Conservation (phyloP, 208 protist genomes). For the Leishmania turanica region DNA sequence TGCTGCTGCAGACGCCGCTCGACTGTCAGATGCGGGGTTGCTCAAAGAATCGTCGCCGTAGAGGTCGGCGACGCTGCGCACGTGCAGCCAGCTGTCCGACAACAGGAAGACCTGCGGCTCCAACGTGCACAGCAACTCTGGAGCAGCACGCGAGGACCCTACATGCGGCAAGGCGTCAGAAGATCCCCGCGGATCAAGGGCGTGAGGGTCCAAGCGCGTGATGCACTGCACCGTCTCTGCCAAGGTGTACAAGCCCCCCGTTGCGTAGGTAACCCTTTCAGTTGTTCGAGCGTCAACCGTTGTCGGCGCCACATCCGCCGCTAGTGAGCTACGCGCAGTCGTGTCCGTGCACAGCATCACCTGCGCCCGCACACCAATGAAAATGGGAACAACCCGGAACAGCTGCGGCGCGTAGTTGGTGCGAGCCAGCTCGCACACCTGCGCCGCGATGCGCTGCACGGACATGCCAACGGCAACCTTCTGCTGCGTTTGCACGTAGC, state of each 20-base stretch:
- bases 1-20: not conserved
- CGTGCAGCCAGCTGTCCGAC: conserved; percentile 69
- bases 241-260: conserved; percentile 71
- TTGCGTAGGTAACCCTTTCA: conserved; percentile 48
- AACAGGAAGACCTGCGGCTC: conserved; percentile 52
- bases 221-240: conserved; percentile 23
- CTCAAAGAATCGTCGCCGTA: conserved; percentile 1
- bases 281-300: not conserved
- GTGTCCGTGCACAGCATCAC: not conserved
- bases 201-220: conserved; percentile 5
- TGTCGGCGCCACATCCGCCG: not conserved
- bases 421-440: conserved; percentile 4
- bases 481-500: conserved; percentile 55
- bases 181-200: not conserved
- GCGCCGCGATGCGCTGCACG: conserved; percentile 21
- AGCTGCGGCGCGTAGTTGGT: conserved; percentile 13
- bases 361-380: conserved; percentile 45
- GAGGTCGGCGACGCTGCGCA: conserved; percentile 54
- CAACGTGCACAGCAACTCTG: conserved; percentile 1
- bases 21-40: not conserved
- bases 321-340: not conserved
- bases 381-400: conserved; percentile 51
- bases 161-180: not conserved
- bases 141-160: not conserved
- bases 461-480: conserved; percentile 32